A percentile compares a stretch with the other conserved stretches of the same genome.
Evolutionary conservation across 768 basidiomycete genomes (phyloP).

Genomic region (Fomitopsis pulvina): DNA sequence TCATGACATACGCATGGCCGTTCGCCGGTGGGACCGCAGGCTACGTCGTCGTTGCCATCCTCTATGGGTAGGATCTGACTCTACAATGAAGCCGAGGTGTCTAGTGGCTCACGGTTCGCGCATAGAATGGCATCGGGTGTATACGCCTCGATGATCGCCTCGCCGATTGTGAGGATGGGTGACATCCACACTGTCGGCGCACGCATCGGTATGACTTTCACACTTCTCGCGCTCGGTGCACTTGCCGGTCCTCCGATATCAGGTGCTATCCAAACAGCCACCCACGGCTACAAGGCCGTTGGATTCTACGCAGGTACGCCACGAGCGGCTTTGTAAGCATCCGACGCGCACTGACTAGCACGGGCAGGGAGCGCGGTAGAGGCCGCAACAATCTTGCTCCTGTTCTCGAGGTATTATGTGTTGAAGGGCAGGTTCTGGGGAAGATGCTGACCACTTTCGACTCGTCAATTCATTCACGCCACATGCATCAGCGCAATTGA

Average conservation of each 20-base stretch:
- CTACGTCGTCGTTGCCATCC: conserved; percentile 45
- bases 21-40: conserved; percentile 38
- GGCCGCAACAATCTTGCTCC: neutral
- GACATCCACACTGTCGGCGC: conserved; percentile 53
- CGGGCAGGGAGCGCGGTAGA: conserved; percentile 1
- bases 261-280: conserved; percentile 53
- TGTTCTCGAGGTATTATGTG: neutral
- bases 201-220: conserved; percentile 58
- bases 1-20: conserved; percentile 69
- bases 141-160: conserved; percentile 47
- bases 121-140: conserved; percentile 56
- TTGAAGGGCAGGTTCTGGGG: conserved; percentile 1
- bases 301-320: conserved; percentile 46
- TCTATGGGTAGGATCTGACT: conserved; percentile 50
- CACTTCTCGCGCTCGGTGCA: conserved; percentile 53
- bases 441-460: too few relatives aligned
- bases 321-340: neutral
- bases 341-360: neutral
- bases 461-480: too few relatives aligned
- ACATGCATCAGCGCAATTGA: too few relatives aligned
- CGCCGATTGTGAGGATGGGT: conserved; percentile 58
- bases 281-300: conserved; percentile 47
- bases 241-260: conserved; percentile 69
- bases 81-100: neutral
- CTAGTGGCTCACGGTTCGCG: neutral